phyloP scores from a whole-genome alignment of 495 filamentous ascomycete species.

The Xylaria flabelliformis region DNA sequence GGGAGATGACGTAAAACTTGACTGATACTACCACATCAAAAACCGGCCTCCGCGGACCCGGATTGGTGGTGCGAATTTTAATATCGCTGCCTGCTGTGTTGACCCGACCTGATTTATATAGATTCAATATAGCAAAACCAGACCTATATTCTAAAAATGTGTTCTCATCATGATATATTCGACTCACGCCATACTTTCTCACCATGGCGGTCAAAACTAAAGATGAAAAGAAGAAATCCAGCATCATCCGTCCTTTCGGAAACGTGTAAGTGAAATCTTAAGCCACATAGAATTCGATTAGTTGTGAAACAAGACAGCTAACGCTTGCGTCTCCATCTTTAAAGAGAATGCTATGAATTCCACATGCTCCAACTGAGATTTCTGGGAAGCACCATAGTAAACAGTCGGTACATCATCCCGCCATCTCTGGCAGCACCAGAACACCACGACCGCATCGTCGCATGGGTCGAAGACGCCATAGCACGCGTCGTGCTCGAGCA shows the following conservation, averaged over 20 bases:
- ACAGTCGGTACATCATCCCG: constrained; percentile 40
- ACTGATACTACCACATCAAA: neutral
- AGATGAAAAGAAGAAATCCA: neutral
- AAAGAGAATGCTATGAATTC: constrained; percentile 35
- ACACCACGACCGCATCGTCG: constrained; percentile 12
- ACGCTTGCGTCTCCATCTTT: neutral
- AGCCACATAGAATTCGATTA: no score
- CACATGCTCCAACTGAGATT: constrained; percentile 41
- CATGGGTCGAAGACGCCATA: constrained; percentile 37
- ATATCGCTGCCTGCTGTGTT: constrained; percentile 4
- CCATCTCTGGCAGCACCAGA: neutral
- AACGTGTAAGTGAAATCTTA: neutral
- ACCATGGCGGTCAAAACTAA: neutral
- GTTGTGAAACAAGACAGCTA: constrained; percentile 35
- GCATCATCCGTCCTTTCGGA: constrained; percentile 5
- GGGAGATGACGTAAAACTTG: neutral
- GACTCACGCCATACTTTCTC: neutral
- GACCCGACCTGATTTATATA: neutral
- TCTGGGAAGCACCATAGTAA: constrained; percentile 44
- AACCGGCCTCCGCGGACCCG: constrained; percentile 19
- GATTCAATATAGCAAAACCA: neutral
- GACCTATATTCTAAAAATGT: neutral
- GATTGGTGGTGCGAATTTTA: neutral
- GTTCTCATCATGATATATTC: neutral
- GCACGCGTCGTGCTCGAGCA: constrained; percentile 41